Base-by-base conservation (phyloP, 306 rosid genomes). In the Dalbergia cochinchinensis region DNA sequence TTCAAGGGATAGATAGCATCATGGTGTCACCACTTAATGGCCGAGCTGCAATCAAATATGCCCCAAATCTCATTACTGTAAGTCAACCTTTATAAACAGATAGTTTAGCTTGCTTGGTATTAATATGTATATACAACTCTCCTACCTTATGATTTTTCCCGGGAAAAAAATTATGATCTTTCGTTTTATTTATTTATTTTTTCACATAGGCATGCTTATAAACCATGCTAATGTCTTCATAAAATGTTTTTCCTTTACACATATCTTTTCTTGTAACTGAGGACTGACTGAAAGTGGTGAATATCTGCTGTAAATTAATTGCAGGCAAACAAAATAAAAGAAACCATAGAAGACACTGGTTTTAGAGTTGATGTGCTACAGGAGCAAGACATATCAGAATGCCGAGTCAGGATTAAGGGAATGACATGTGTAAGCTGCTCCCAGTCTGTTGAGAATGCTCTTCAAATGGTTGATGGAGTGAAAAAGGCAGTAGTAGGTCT, bases 401-500 rank as follows among this genome's bases (percentile, higher is more conserved):
- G 97, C 77, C 88, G 90, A 59, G 82, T 94, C 20, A 85, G 85
- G 84, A 89, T 92, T 78, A 87, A 87, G 74, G 94, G 94, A 83
- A 92, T 94, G 93, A 80, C 89, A 22, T 92, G 93, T 83, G 88
- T 93, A 31, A 91, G 91, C 71, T 91, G 96, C 84, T 89, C 97
- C 0, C 95, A 91, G 83, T 94, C 97, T 70, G 82, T 92, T 81
- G 97, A 94, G 78, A 77, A 80, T 53, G 89, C 91, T 67, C 93
- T 92, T 81, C 83, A 83, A 77, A 89, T 87, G 94, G 82, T 91
- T 48, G 76, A 82, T 83, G 98, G 98, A 78, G 97, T 94, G 79
- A 92, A 91, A 86, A 91, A 84, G 26, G 95, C 93, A 58, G 85
- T 82, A 22, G 94, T 94, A 26, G 92, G 90, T 61, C 64, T 88